Evolutionary conservation across 2,329 filamentous ascomycete species (phyloP).

Genomic region (Rhexocercosporidium sp.): DNA sequence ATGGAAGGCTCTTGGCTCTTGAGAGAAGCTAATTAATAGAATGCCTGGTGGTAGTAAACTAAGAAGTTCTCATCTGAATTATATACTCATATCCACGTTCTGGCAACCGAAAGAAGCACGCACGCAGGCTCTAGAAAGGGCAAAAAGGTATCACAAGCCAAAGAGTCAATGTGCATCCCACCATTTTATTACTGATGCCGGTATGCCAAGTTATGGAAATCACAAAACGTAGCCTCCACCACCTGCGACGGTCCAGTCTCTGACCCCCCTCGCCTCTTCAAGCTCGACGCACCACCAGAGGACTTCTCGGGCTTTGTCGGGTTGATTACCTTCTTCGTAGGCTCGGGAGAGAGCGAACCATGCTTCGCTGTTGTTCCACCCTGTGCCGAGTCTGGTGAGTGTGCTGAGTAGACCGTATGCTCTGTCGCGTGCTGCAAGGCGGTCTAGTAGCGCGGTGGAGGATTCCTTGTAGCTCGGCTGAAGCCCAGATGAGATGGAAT

Average conservation of each 20-base stretch:
- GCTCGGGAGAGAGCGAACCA: conserved; percentile 89
- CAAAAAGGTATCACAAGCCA: conserved; percentile 5
- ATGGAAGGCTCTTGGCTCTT: background rate
- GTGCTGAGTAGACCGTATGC: conserved; percentile 83
- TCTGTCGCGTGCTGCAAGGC: conserved; percentile 87
- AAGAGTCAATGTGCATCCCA: background rate
- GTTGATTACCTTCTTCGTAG: conserved; percentile 84
- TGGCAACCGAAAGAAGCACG: background rate
- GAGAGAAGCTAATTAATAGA: background rate
- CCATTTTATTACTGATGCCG: background rate
- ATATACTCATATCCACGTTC: background rate
- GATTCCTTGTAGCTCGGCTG: conserved; percentile 30
- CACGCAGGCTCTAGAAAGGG: conserved; percentile 1
- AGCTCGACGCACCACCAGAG: conserved; percentile 98
- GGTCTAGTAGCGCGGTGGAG: conserved; percentile 54
- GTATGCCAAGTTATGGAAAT: conserved; percentile 12
- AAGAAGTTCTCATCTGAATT: background rate
- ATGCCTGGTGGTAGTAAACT: background rate
- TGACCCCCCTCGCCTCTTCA: conserved; percentile 81
- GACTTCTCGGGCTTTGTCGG: conserved; percentile 87
- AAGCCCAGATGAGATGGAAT: conserved; percentile 17
- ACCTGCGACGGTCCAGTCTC: conserved; percentile 76
- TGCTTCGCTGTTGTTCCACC: conserved; percentile 92
- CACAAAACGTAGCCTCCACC: conserved; percentile 55
- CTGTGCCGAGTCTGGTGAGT: conserved; percentile 81